Evolutionary conservation across 331 rosid genomes (phyloP), one percentile per base, ranked within the genome.

Genomic region (Malus hybrid): DNA sequence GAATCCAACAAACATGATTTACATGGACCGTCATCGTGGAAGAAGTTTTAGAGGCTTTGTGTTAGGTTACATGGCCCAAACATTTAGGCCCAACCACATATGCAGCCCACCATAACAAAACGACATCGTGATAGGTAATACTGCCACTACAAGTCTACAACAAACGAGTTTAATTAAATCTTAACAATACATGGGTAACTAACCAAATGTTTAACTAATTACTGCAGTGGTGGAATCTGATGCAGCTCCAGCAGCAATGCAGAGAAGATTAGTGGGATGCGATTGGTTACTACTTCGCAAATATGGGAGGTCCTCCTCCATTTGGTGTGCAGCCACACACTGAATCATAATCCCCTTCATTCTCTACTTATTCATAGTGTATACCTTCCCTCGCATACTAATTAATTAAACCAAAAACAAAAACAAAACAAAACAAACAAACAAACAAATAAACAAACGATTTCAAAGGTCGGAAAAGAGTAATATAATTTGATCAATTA

Each of bases 311-410:
- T 7, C 84, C 86, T 71, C 78, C 77, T 5, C 13, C 66, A 53
- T 87, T 89, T 64, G 92, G 75, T 56, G 93, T 74, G 90, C 77
- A 88, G 61, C 87, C 93, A 30, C 87, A 70, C 12, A 82, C 78
- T 48, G 93, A 72, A 26, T 87, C 87, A 32, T 83, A 89, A 55
- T 86, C 92, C 52, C 71, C 76, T 71, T 85, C 93, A 66, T 86
- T 80, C 11, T 89, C 96, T 56, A 89, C 84, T 75, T 87, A 30
- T 65, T 84, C 94, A 75, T 77, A 89, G 6, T 82, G 87, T 63
- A 85, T 81, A 67, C 78, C 96, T 0, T 76, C 88, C 78, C 84
- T 87, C 75, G 88, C 93, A 55, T 83, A 90, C 97, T 93, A 18
- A 46, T 42, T 34, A 58, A 77, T 73, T 28, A 65, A 53, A 30